Percentiles rank a stretch among this genome's conserved stretches.
These are phyloP conservation scores for Rhodocollybia butyracea DNA, from an alignment of 768 basidiomycete species.

Conservation along the genomic window DNA sequence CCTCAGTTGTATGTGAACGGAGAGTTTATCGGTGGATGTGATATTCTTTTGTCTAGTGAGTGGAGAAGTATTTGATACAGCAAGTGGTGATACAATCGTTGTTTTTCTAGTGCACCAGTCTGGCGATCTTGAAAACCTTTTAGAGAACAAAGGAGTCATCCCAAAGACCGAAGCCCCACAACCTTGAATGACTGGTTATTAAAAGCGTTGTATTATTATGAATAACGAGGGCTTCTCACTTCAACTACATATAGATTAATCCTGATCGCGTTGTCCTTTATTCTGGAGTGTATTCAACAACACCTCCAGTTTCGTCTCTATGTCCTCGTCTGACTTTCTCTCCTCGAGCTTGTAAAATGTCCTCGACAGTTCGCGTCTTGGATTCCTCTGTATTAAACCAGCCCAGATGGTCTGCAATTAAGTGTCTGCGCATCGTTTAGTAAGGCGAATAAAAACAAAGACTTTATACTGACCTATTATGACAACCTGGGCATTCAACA, in stretches of 20 bases:
- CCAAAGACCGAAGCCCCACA: slow-evolving; percentile 35
- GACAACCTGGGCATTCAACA: slow-evolving; percentile 87
- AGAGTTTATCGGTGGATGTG: slow-evolving; percentile 96
- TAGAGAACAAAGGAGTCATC: slow-evolving; percentile 70
- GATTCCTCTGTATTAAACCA: slow-evolving; percentile 89
- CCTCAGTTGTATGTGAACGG: slow-evolving; percentile 94
- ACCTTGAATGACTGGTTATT: not conserved
- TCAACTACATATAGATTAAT: slow-evolving; percentile 8
- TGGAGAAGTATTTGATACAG: slow-evolving; percentile 17
- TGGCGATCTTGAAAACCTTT: slow-evolving; percentile 84
- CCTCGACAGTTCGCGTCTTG: slow-evolving; percentile 76
- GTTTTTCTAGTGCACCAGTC: slow-evolving; percentile 82
- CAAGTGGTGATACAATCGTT: slow-evolving; percentile 4
- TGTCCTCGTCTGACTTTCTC: slow-evolving; percentile 63
- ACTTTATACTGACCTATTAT: slow-evolving; percentile 61
- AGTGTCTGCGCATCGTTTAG: slow-evolving; percentile 44
- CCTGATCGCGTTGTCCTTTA: not conserved
- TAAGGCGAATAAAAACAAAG: not conserved
- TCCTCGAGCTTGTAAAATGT: slow-evolving; percentile 73
- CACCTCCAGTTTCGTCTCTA: slow-evolving; percentile 41
- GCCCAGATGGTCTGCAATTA: slow-evolving; percentile 87
- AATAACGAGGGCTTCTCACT: not conserved
- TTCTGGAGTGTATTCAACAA: slow-evolving; percentile 46
- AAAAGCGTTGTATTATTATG: not conserved
- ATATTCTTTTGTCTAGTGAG: slow-evolving; percentile 89